phyloP scores from a whole-genome alignment of 768 basidiomycete genomes.

The Lactarius vividus region DNA sequence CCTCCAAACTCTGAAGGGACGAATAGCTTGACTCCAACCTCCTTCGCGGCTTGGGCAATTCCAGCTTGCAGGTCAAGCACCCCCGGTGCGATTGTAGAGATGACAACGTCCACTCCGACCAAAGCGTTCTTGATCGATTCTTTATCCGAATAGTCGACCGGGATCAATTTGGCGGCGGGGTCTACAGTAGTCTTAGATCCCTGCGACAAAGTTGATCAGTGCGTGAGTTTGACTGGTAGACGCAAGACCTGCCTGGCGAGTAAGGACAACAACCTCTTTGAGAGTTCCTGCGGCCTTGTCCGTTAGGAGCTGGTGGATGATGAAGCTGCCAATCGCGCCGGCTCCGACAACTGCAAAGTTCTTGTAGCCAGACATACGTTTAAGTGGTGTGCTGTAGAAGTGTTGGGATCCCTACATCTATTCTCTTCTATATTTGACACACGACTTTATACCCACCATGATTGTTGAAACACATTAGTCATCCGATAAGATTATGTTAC shows the following conservation, averaged over 20 bases:
- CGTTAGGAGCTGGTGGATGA: conserved; percentile 22
- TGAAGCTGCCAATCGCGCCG: conserved; percentile 18
- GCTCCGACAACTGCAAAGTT: conserved; percentile 21
- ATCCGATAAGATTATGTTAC: too few relatives aligned
- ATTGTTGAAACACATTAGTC: too few relatives aligned
- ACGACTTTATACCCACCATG: too few relatives aligned
- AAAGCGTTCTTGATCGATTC: conserved; percentile 20
- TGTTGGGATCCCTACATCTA: neutral
- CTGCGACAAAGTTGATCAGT: neutral
- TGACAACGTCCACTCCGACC: conserved; percentile 19
- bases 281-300: conserved; percentile 16
- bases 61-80: conserved; percentile 22
- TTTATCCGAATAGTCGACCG: conserved; percentile 22
- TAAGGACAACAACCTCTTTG: conserved; percentile 19
- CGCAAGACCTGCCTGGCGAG: conserved; percentile 12
- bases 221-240: neutral
- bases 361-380: conserved; percentile 20
- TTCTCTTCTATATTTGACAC: neutral
- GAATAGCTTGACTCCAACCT: conserved; percentile 34
- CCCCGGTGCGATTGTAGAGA: conserved; percentile 20
- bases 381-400: neutral
- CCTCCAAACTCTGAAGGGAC: conserved; percentile 35
- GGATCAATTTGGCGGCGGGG: conserved; percentile 9
- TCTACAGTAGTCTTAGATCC: conserved; percentile 10
- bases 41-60: conserved; percentile 29